phyloP scores from a whole-genome alignment of 1,139 yeast species.

The Sugiyamaella xylanicola region DNA sequence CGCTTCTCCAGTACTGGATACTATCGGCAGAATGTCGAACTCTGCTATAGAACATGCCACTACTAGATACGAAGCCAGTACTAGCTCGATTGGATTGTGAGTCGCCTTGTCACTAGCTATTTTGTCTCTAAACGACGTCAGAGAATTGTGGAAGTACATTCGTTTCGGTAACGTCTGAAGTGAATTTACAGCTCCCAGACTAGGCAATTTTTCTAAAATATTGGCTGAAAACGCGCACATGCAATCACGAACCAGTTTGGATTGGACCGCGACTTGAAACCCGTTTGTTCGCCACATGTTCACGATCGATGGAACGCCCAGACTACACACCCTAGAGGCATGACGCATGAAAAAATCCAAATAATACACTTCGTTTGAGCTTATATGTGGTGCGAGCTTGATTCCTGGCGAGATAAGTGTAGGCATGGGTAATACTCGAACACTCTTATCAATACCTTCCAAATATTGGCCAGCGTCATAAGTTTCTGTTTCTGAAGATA shows the following conservation, averaged over 20 bases:
- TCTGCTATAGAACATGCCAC: slow-evolving; percentile 13
- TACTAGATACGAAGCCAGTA: slow-evolving; percentile 17
- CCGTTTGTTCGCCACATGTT: slow-evolving; percentile 16
- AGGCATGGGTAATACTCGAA: neutral
- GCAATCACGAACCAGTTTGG: slow-evolving; percentile 10
- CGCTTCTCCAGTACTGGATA: slow-evolving; percentile 17
- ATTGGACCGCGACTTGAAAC: slow-evolving; percentile 16
- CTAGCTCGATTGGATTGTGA: slow-evolving; percentile 17
- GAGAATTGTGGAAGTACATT: slow-evolving; percentile 7
- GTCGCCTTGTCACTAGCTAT: slow-evolving; percentile 14
- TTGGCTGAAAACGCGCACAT: slow-evolving; percentile 17
- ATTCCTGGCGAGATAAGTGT: neutral
- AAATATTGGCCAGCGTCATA: neutral
- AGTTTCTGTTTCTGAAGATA: neutral
- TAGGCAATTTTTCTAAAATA: slow-evolving; percentile 4
- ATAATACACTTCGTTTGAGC: slow-evolving; percentile 2
- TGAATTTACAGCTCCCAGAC: neutral
- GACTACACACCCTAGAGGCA: slow-evolving; percentile 12
- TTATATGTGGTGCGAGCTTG: neutral
- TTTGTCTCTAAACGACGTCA: slow-evolving; percentile 11
- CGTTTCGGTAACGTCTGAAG: slow-evolving; percentile 1
- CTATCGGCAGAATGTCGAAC: slow-evolving; percentile 13
- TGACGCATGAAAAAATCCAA: slow-evolving; percentile 15
- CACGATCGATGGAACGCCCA: slow-evolving; percentile 13
- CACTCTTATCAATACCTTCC: neutral